Percentiles rank a stretch among this genome's conserved stretches.
phyloP scores from a whole-genome alignment of 2,329 filamentous ascomycete genomes.

The Diaporthe aspalathi region DNA sequence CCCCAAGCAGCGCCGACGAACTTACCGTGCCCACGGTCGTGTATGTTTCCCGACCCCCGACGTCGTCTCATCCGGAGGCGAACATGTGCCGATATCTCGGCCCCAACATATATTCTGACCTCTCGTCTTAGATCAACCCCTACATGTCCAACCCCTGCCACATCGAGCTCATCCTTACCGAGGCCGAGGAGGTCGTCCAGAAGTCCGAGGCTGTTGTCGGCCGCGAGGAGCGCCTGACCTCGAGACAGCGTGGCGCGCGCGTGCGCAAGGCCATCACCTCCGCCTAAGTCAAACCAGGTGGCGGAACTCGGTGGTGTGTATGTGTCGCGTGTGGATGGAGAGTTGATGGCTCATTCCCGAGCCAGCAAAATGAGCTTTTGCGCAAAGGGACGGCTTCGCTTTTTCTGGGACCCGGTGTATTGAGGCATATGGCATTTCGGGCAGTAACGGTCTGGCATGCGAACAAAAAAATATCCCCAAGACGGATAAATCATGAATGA shows the following conservation, averaged over 20 bases:
- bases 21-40: slow-evolving; percentile 99
- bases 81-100: not conserved
- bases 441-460: slow-evolving; percentile 40
- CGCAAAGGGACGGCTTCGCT: slow-evolving; percentile 40
- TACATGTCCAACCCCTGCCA: slow-evolving; percentile 99
- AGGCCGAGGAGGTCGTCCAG: slow-evolving; percentile 94
- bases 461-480: slow-evolving; percentile 37
- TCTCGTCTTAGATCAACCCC: slow-evolving; percentile 87
- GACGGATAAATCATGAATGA: slow-evolving; percentile 41
- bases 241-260: slow-evolving; percentile 88
- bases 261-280: slow-evolving; percentile 73
- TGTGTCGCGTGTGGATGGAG: slow-evolving; percentile 45
- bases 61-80: slow-evolving; percentile 12
- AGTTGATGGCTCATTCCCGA: slow-evolving; percentile 42
- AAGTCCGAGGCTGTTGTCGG: slow-evolving; percentile 80
- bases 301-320: slow-evolving; percentile 38
- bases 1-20: slow-evolving; percentile 98
- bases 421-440: slow-evolving; percentile 41
- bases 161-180: slow-evolving; percentile 99
- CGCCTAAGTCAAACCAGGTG: slow-evolving; percentile 59
- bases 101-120: slow-evolving; percentile 43
- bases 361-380: slow-evolving; percentile 38
- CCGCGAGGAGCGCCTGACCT: slow-evolving; percentile 78
- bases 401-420: slow-evolving; percentile 41
- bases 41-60: slow-evolving; percentile 71